phyloP scores from a whole-genome alignment of 2,329 filamentous ascomycete species.

The Beauveria caledonica region DNA sequence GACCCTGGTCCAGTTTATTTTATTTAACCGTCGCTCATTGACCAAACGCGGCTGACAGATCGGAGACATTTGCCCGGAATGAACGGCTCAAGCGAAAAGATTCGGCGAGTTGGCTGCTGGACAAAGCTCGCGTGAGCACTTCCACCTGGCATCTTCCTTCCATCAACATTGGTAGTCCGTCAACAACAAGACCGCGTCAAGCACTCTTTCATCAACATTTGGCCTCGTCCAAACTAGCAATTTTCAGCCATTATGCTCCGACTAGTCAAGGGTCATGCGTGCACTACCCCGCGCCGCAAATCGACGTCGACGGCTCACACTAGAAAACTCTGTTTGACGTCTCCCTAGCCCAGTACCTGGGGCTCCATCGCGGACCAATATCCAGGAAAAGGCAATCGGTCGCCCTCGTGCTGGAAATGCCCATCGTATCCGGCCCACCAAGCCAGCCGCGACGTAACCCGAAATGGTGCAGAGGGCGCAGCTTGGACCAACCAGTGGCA shows the following conservation, averaged over 20 bases:
- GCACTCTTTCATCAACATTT: background rate
- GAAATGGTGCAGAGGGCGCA: background rate
- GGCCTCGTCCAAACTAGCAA: background rate
- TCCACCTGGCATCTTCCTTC: background rate
- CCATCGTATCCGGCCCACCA: background rate
- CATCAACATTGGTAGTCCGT: background rate
- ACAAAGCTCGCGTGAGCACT: background rate
- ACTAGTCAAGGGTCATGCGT: background rate
- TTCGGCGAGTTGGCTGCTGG: background rate
- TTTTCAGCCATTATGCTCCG: background rate
- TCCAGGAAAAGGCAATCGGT: slow-evolving; percentile 4
- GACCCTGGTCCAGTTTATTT: background rate
- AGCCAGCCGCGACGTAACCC: background rate
- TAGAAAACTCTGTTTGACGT: slow-evolving; percentile 7
- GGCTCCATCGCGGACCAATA: slow-evolving; percentile 4
- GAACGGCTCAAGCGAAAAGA: background rate
- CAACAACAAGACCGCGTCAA: background rate
- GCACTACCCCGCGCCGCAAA: background rate
- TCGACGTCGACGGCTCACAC: background rate
- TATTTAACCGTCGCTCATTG: background rate
- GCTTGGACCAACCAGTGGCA: background rate
- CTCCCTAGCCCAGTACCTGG: background rate
- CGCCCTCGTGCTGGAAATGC: background rate
- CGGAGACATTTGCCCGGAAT: background rate
- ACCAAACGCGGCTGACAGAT: background rate